phyloP scores from a whole-genome alignment of 352 stramenopile species.

The Globisporangium radiosum region DNA sequence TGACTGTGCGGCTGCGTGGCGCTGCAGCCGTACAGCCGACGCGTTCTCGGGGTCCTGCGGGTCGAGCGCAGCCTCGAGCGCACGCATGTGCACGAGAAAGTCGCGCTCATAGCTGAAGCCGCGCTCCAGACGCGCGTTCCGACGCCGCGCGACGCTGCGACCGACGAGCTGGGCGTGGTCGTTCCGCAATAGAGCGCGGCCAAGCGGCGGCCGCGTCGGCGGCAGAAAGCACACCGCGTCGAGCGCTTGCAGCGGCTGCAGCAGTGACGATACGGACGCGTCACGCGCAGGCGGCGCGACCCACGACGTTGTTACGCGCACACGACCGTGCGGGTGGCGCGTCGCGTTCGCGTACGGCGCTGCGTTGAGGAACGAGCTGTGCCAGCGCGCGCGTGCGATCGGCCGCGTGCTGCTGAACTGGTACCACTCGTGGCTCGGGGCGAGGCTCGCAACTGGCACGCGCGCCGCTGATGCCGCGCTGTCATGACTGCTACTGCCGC shows the following conservation, averaged over 20 bases:
- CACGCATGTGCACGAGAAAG: conserved; percentile 47
- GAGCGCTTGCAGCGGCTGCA: background rate
- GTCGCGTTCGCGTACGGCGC: conserved; percentile 28
- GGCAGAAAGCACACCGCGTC: conserved; percentile 4
- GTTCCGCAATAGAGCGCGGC: conserved; percentile 3
- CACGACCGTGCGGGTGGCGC: conserved; percentile 37
- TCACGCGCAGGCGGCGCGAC: conserved; percentile 9
- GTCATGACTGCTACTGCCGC: background rate
- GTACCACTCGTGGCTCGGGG: conserved; percentile 59
- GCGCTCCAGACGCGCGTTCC: conserved; percentile 17
- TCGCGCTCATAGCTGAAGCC: conserved; percentile 52
- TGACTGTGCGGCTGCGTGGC: conserved; percentile 33
- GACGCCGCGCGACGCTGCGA: background rate
- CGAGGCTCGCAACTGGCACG: conserved; percentile 37
- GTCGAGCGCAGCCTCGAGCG: conserved; percentile 38
- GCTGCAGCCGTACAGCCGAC: conserved; percentile 34
- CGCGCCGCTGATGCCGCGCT: background rate
- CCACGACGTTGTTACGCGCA: conserved; percentile 42
- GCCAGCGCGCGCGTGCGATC: conserved; percentile 41
- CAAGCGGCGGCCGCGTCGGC: conserved; percentile 10
- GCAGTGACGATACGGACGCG: too few species aligned
- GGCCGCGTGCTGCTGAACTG: conserved; percentile 50
- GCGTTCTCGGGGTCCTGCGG: conserved; percentile 72
- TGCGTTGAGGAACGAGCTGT: conserved; percentile 54
- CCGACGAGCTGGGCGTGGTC: conserved; percentile 6